These are phyloP conservation scores for Bauhinia variegata DNA, from an alignment of 306 rosid genomes.

Conservation along the genomic window DNA sequence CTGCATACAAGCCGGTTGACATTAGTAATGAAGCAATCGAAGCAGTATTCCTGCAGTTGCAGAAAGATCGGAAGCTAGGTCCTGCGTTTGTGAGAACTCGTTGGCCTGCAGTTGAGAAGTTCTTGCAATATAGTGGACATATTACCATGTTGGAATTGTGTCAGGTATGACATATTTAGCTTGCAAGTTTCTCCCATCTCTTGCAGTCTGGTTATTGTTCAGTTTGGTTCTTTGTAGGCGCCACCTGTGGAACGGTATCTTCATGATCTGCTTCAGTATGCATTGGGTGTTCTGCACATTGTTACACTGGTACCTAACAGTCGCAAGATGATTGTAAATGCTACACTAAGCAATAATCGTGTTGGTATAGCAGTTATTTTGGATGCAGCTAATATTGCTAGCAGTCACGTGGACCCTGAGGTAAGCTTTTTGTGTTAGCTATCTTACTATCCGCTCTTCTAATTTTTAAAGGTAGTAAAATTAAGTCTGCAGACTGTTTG, in stretches of 20 bases:
- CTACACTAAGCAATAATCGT: conserved; percentile 88
- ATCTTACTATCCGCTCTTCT: conserved; percentile 15
- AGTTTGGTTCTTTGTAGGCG: conserved; percentile 64
- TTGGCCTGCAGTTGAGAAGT: conserved; percentile 85
- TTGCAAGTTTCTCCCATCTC: not conserved
- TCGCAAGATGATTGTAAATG: conserved; percentile 87
- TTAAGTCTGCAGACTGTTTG: conserved; percentile 9
- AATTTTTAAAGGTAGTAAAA: conserved; percentile 24
- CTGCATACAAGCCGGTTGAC: conserved; percentile 92
- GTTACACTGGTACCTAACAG: conserved; percentile 90
- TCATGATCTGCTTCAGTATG: conserved; percentile 97
- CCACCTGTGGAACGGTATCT: conserved; percentile 93
- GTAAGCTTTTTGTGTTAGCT: conserved; percentile 44
- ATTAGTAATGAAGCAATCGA: conserved; percentile 92
- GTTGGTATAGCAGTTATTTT: conserved; percentile 87
- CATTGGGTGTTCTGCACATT: conserved; percentile 91
- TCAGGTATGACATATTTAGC: conserved; percentile 63
- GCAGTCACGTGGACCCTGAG: conserved; percentile 93
- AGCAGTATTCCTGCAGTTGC: conserved; percentile 80
- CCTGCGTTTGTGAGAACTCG: conserved; percentile 90
- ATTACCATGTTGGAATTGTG: conserved; percentile 90
- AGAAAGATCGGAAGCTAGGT: conserved; percentile 95
- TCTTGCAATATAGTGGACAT: conserved; percentile 80
- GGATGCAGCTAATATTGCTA: conserved; percentile 92
- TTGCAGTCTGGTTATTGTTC: conserved; percentile 16